Evolutionary conservation across 768 basidiomycete species (phyloP).

Genomic region (Phaeotremella fagi): DNA sequence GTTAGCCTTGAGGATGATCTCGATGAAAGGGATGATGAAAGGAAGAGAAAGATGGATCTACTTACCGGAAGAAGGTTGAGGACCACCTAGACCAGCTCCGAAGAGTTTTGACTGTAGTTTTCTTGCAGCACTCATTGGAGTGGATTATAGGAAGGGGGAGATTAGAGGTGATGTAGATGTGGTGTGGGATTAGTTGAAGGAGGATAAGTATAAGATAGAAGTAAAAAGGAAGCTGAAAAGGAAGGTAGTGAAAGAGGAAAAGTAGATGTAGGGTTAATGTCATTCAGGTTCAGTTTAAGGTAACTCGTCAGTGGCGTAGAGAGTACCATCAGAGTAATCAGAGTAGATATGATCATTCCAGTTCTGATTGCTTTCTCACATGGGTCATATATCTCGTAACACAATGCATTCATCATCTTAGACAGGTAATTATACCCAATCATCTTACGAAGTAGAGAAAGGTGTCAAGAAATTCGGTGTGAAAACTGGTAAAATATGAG

Average conservation of each 20-base stretch:
- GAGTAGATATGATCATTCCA: no score
- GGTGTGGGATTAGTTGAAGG: no score
- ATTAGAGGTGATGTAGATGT: no score
- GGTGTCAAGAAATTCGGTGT: constrained; percentile 51
- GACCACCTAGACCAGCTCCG: constrained; percentile 35
- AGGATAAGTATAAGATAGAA: not conserved
- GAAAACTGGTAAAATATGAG: constrained; percentile 70
- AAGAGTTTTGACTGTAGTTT: constrained; percentile 73
- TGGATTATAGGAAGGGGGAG: not conserved
- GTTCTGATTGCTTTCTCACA: no score
- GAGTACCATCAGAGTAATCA: no score
- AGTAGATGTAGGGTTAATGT: not conserved
- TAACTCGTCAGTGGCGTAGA: not conserved
- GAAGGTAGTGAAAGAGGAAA: not conserved
- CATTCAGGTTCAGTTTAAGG: not conserved
- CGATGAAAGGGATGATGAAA: not conserved
- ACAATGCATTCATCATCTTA: no score
- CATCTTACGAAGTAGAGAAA: constrained; percentile 30
- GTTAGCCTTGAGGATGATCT: constrained; percentile 23
- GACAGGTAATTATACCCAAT: no score
- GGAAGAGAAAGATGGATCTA: constrained; percentile 24
- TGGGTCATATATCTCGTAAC: no score
- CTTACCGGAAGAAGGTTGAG: not conserved
- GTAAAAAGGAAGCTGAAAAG: not conserved
- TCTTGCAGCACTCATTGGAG: constrained; percentile 55